Conservation (phyloP, 2,329 filamentous ascomycete genomes). For the Arthrinium phaeospermum region DNA sequence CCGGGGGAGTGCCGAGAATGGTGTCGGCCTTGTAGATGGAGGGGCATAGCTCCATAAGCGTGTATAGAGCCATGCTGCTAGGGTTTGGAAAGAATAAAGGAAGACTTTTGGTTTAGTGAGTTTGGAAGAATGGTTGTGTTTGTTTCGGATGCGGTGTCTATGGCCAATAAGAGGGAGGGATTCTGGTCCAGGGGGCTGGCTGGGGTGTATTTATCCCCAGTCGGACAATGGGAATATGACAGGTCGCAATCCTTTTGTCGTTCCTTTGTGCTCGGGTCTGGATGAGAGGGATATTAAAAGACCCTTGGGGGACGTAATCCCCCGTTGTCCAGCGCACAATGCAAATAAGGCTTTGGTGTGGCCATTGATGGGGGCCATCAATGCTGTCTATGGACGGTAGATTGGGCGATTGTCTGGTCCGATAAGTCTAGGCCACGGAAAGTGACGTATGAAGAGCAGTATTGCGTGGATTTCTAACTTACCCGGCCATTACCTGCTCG, state of each 20-base stretch:
- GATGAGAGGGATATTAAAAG: not conserved
- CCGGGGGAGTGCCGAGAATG: not conserved
- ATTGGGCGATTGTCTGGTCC: not conserved
- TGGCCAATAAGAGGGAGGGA: not conserved
- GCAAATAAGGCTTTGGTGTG: not conserved
- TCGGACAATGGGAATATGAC: not conserved
- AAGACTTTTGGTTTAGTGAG: too few species aligned
- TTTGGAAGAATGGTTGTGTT: not conserved
- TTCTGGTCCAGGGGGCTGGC: not conserved
- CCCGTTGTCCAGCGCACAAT: not conserved
- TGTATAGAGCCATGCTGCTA: not conserved
- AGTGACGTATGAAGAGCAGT: too few species aligned
- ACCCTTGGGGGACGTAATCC: not conserved
- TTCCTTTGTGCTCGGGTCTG: not conserved
- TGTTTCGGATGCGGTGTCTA: not conserved
- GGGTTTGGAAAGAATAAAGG: too few species aligned
- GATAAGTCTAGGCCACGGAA: too few species aligned
- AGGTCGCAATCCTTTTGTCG: not conserved
- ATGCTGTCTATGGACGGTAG: too few species aligned
- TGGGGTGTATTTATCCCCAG: not conserved
- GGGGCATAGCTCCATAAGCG: not conserved
- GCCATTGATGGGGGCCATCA: not conserved
- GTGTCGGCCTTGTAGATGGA: not conserved
- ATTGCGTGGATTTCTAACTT: too few species aligned
- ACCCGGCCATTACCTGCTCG: too few species aligned